Evolutionary conservation across 1,139 yeast genomes (phyloP).

Genomic region (Dujonia santamariae): DNA sequence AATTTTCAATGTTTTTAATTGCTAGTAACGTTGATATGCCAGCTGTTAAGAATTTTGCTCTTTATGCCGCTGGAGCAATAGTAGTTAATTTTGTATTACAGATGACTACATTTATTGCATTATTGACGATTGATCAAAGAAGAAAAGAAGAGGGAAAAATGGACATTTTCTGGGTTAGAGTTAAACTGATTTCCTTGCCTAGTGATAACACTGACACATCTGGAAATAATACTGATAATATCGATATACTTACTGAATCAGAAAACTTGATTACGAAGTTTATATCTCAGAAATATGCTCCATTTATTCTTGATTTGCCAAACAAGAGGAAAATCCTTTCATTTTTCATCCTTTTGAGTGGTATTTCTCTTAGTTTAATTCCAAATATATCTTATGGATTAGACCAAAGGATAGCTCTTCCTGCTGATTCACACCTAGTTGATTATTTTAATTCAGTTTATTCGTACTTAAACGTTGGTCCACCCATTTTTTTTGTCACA

Average conservation of each 20-base stretch:
- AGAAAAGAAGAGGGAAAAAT: conserved; percentile 57
- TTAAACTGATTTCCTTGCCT: not conserved
- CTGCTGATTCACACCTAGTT: conserved; percentile 75
- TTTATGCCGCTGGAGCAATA: conserved; percentile 86
- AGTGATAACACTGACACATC: conserved; percentile 5
- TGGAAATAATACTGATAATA: conserved; percentile 12
- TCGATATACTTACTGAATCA: conserved; percentile 5
- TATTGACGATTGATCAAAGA: conserved; percentile 64
- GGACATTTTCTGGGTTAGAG: conserved; percentile 52
- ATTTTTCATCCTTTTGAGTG: conserved; percentile 59
- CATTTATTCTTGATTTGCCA: conserved; percentile 49
- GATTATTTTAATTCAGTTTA: conserved; percentile 77
- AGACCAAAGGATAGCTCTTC: conserved; percentile 88
- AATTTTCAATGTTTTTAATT: conserved; percentile 70
- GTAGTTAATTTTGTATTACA: conserved; percentile 74
- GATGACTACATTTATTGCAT: conserved; percentile 75
- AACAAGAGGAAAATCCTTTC: conserved; percentile 49
- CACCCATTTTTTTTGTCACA: conserved; percentile 85
- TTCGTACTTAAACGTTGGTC: conserved; percentile 76
- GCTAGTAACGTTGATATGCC: conserved; percentile 91
- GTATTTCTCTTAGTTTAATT: conserved; percentile 62
- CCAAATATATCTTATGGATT: conserved; percentile 76
- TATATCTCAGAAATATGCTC: conserved; percentile 38
- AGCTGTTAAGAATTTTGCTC: conserved; percentile 90
- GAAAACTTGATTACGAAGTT: conserved; percentile 11